Percentiles rank a stretch among this genome's conserved stretches.
Conservation (phyloP, 129 eudicot species). For the Chrysanthemum lavandulifolium region DNA sequence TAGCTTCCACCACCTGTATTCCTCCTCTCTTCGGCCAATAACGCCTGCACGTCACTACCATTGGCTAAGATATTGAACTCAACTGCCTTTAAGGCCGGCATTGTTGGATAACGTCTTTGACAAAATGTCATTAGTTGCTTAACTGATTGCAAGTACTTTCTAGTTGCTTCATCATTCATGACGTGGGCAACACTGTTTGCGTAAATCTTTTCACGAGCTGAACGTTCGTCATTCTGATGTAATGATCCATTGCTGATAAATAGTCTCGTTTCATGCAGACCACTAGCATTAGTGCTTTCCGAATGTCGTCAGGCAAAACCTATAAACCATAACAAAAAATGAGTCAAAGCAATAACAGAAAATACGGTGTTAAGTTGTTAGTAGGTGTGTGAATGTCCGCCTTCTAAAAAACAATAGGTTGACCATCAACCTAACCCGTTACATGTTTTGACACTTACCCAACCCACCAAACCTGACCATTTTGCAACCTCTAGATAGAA, state of each 20-base stretch:
- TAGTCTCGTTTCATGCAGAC: slow-evolving; percentile 88
- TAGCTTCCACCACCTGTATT: slow-evolving; percentile 25
- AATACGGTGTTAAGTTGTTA: too few species aligned
- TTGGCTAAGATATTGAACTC: slow-evolving; percentile 82
- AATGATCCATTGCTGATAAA: slow-evolving; percentile 86
- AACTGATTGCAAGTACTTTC: too few species aligned
- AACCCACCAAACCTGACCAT: too few species aligned
- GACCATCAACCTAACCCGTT: too few species aligned
- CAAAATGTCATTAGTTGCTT: slow-evolving; percentile 34
- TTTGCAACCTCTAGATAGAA: too few species aligned
- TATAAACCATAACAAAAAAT: slow-evolving; percentile 1
- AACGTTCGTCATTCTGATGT: slow-evolving; percentile 93
- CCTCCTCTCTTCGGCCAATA: slow-evolving; percentile 48
- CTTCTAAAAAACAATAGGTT: too few species aligned
- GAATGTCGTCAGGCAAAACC: slow-evolving; percentile 86
- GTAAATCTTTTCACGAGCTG: slow-evolving; percentile 95
- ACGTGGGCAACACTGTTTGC: slow-evolving; percentile 98
- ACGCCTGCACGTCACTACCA: slow-evolving; percentile 76
- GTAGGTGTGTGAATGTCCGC: too few species aligned
- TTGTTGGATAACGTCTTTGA: slow-evolving; percentile 88
- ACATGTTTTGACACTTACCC: too few species aligned
- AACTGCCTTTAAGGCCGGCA: slow-evolving; percentile 70
- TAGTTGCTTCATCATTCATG: slow-evolving; percentile 43
- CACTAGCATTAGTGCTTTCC: slow-evolving; percentile 52
- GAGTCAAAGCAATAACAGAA: not conserved